Evolutionary conservation across 192 early-diverging fungal species (phyloP).

Genomic region (Piromyces finnis): DNA sequence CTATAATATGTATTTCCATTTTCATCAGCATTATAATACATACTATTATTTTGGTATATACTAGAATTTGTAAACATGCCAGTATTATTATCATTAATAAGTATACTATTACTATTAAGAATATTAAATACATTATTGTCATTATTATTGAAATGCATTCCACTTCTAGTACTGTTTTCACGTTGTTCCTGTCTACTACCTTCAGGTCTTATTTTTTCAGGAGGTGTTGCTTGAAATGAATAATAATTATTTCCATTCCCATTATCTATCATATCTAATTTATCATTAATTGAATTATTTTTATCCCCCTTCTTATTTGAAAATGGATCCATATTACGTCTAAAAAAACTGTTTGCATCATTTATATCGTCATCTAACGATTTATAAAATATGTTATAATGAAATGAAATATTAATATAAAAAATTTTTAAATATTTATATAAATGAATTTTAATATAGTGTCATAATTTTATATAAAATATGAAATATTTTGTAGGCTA

Average conservation of each 20-base stretch:
- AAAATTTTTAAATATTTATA: no score
- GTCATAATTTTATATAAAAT: no score
- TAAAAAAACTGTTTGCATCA: background rate
- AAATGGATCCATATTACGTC: background rate
- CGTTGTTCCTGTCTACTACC: background rate
- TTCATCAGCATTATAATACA: background rate
- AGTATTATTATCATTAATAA: no score
- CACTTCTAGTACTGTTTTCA: background rate
- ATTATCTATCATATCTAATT: background rate
- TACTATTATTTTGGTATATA: background rate
- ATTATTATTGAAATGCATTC: background rate
- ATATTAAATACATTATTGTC: no score
- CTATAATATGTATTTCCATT: background rate
- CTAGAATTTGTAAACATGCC: no score
- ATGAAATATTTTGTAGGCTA: no score
- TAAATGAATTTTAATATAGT: no score
- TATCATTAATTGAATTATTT: background rate
- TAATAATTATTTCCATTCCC: background rate
- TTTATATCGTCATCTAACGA: background rate
- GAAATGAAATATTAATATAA: no score
- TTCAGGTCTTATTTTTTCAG: background rate
- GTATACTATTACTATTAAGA: no score
- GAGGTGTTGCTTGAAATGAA: background rate
- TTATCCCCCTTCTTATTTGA: background rate
- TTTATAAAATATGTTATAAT: no score